These are phyloP conservation scores for Croton setiger DNA, from an alignment of 441 rosid species.

Conservation along the genomic window DNA sequence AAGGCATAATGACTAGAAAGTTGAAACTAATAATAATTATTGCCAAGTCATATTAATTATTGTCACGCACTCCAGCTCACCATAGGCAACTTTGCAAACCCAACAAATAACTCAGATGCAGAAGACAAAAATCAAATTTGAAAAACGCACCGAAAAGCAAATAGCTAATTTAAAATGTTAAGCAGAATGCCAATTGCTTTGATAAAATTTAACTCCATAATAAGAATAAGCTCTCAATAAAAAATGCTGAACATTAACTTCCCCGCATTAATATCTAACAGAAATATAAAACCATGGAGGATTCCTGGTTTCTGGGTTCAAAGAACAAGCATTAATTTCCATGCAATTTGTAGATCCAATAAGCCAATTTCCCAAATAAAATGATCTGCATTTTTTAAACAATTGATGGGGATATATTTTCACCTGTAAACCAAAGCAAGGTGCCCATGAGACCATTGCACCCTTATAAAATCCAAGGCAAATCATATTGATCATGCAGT, in stretches of 20 bases:
- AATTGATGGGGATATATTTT: not conserved
- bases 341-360: not conserved
- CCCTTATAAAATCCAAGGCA: not conserved
- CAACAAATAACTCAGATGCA: not conserved
- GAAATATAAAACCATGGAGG: not conserved
- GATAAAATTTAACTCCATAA: not conserved
- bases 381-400: not conserved
- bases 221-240: not conserved
- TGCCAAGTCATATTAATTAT: not conserved
- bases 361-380: conserved; percentile 2
- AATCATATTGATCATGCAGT: no score
- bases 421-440: not conserved
- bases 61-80: not conserved
- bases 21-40: not conserved
- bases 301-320: not conserved
- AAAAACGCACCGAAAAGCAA: not conserved
- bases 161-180: not conserved
- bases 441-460: not conserved
- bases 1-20: no score
- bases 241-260: not conserved
- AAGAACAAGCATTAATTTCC: not conserved
- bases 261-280: not conserved
- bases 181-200: not conserved
- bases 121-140: not conserved
- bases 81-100: not conserved